Conservation (phyloP, 2,329 filamentous ascomycete genomes). For the Botrytis fragariae region DNA sequence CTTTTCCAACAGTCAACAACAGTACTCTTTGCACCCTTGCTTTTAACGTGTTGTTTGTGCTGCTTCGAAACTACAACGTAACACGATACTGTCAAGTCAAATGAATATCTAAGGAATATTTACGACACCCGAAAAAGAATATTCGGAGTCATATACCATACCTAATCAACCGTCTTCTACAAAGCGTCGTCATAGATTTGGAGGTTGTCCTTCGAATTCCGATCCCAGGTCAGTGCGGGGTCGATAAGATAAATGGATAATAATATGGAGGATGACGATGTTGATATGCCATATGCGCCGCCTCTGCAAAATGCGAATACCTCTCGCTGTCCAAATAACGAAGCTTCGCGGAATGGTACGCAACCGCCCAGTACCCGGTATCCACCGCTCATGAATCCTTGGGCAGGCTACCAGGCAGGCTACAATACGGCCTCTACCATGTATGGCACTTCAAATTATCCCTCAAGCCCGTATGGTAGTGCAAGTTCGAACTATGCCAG, state of each 20-base stretch:
- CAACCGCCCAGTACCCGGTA: background rate
- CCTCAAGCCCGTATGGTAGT: background rate
- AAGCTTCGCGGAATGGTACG: background rate
- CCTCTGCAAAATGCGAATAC: background rate
- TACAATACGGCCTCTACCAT: background rate
- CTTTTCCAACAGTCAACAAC: background rate
- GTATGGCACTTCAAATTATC: background rate
- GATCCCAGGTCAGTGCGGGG: constrained; percentile 16
- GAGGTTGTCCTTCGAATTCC: background rate
- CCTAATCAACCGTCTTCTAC: background rate
- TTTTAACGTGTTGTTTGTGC: background rate
- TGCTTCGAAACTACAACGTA: background rate
- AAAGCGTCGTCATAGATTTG: background rate
- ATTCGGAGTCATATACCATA: background rate
- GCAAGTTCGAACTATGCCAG: background rate
- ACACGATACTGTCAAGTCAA: background rate
- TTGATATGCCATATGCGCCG: constrained; percentile 5
- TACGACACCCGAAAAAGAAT: background rate
- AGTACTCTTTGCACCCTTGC: background rate
- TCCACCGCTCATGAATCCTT: background rate
- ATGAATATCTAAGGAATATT: background rate
- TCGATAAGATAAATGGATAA: constrained; percentile 15
- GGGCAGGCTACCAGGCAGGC: background rate
- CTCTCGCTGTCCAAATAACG: constrained; percentile 13
- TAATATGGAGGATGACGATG: constrained; percentile 12